Percentiles rank a stretch among this genome's conserved stretches.
Conservation (phyloP, 305 asterid genomes). For the Rubia tinctorum region DNA sequence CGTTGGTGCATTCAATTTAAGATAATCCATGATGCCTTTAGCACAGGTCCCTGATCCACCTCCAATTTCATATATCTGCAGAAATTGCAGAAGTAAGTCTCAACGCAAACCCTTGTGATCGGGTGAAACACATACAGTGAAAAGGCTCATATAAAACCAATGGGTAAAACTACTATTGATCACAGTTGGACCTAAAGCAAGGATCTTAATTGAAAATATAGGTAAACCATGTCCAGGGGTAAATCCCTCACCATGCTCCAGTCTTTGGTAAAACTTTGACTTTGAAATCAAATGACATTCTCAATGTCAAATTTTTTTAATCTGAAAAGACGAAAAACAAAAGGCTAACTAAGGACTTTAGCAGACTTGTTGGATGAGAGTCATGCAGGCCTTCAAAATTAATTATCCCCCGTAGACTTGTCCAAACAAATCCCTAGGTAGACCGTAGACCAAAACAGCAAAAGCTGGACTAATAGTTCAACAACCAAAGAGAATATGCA, state of each 20-base stretch:
- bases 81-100: constrained; percentile 1
- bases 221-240: neutral
- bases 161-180: neutral
- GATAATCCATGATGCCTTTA: constrained; percentile 95
- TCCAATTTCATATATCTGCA: constrained; percentile 98
- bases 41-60: constrained; percentile 99
- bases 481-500: neutral
- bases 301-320: neutral
- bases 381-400: neutral
- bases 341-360: neutral
- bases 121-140: neutral
- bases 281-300: neutral
- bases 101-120: constrained; percentile 6
- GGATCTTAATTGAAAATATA: neutral
- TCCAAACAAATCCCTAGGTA: neutral
- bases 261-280: neutral
- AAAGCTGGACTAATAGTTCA: neutral
- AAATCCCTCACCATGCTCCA: neutral
- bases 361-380: neutral
- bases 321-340: neutral
- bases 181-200: neutral
- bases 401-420: neutral
- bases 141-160: neutral
- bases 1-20: constrained; percentile 89
- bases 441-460: constrained; percentile 4